Conservation (phyloP, 1,284 basidiomycete species). For the Leccinum fuscescens region DNA sequence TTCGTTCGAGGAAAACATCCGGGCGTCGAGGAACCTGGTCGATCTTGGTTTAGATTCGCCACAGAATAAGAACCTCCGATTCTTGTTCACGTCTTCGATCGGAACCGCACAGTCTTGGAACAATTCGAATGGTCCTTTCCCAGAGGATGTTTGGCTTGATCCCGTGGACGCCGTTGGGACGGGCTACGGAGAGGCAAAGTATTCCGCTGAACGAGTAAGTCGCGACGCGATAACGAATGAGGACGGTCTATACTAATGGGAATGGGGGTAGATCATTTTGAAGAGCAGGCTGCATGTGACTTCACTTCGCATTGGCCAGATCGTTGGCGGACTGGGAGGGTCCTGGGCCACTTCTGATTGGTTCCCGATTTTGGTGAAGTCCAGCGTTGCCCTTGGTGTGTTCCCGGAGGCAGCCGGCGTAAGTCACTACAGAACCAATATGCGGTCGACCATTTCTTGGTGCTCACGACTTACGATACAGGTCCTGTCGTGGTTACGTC, state of each 20-base stretch:
- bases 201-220: neutral
- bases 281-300: neutral
- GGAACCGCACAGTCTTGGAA: conserved; percentile 26
- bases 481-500: neutral
- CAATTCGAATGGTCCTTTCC: conserved; percentile 21
- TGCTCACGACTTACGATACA: neutral
- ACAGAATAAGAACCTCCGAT: conserved; percentile 10
- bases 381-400: neutral
- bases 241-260: neutral
- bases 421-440: neutral
- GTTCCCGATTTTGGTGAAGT: neutral
- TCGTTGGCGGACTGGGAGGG: neutral
- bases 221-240: neutral
- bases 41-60: conserved; percentile 31
- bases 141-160: conserved; percentile 27
- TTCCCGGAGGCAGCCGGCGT: neutral
- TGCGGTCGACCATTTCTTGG: neutral
- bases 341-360: neutral
- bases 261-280: neutral
- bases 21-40: conserved; percentile 36
- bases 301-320: neutral
- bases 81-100: conserved; percentile 36
- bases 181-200: conserved; percentile 28
- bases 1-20: conserved; percentile 28
- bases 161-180: conserved; percentile 16